Evolutionary conservation across 495 filamentous ascomycete species (phyloP).

Genomic region (Lasiosphaeria miniovina): DNA sequence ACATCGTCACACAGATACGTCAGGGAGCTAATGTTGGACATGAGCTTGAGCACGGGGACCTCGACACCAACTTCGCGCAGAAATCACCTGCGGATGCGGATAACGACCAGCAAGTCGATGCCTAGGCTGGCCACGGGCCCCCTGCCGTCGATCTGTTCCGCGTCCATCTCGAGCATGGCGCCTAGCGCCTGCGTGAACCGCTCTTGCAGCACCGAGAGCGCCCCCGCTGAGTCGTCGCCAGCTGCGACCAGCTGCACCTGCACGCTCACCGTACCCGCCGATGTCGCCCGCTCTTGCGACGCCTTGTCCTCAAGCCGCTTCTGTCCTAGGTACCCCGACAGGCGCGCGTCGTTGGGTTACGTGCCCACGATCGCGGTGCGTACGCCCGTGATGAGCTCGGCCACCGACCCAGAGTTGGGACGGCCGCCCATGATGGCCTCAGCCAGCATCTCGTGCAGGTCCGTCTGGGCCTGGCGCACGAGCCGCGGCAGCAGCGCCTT

Average conservation of each 20-base stretch:
- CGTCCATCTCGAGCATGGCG: neutral
- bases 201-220: neutral
- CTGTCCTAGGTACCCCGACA: neutral
- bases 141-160: neutral
- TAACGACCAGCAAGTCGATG: slow-evolving; percentile 1
- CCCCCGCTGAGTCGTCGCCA: neutral
- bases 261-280: neutral
- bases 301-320: neutral
- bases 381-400: neutral
- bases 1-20: neutral
- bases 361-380: neutral
- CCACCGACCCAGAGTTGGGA: neutral
- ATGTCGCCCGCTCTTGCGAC: neutral
- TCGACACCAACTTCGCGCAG: neutral
- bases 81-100: neutral
- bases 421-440: neutral
- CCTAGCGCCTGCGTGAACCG: neutral
- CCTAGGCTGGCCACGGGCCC: neutral
- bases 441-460: neutral
- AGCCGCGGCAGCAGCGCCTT: neutral
- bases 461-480: neutral
- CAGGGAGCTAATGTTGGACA: neutral
- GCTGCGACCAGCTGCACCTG: neutral
- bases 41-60: slow-evolving; percentile 1
- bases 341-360: neutral